Conservation (phyloP, 495 filamentous ascomycete species). For the Thermochaetoides thermophila region DNA sequence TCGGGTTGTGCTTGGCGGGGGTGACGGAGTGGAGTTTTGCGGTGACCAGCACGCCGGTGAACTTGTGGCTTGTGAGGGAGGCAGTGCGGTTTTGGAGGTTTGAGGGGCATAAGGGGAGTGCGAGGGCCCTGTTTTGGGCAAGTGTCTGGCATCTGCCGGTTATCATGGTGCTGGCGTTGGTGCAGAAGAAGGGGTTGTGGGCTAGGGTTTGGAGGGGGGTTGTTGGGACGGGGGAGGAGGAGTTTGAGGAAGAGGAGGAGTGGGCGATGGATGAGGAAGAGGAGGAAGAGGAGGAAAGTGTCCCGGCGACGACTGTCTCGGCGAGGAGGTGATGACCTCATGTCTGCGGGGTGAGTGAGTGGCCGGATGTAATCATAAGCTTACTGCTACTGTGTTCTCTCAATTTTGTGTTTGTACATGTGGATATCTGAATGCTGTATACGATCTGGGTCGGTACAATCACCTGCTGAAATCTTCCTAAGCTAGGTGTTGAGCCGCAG, state of each 20-base stretch:
- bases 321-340: background rate
- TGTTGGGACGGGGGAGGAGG: slow-evolving; percentile 38
- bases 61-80: slow-evolving; percentile 72
- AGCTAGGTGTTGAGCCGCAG: no score
- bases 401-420: no score
- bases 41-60: slow-evolving; percentile 63
- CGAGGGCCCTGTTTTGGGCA: slow-evolving; percentile 85
- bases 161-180: slow-evolving; percentile 78
- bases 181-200: slow-evolving; percentile 92
- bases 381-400: no score
- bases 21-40: slow-evolving; percentile 85
- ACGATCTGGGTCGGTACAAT: no score
- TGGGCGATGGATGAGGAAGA: slow-evolving; percentile 16
- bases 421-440: no score
- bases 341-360: no score
- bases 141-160: slow-evolving; percentile 94
- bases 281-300: slow-evolving; percentile 1
- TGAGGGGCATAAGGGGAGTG: slow-evolving; percentile 65
- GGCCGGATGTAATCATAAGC: no score
- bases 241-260: slow-evolving; percentile 34
- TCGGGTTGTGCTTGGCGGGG: slow-evolving; percentile 62
- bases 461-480: no score
- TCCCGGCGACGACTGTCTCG: background rate
- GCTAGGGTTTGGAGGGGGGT: slow-evolving; percentile 61
- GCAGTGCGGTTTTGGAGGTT: slow-evolving; percentile 70